Conservation (phyloP, 345 rosid genomes). For the Pugionium dolabratum region DNA sequence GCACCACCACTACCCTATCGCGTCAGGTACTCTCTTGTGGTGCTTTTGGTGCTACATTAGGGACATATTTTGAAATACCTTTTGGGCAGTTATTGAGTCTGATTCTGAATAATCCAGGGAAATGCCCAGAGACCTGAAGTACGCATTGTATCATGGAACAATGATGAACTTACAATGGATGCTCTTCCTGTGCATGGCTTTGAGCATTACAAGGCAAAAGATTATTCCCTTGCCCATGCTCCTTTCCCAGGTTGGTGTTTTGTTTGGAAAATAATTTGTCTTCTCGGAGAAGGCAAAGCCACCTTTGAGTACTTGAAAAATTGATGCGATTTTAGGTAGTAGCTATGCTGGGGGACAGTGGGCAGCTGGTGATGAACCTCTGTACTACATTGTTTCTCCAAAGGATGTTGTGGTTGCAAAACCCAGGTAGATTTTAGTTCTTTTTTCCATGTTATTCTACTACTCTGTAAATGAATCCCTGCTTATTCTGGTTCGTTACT, state of each 20-base stretch:
- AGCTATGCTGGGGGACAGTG: conserved; percentile 99
- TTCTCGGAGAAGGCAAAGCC: conserved; percentile 26
- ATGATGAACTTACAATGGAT: conserved; percentile 97
- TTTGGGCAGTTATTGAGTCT: conserved; percentile 28
- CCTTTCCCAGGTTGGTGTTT: conserved; percentile 85
- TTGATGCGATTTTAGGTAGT: conserved; percentile 64
- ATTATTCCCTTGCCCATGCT: conserved; percentile 94
- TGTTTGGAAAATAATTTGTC: conserved; percentile 24
- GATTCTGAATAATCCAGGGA: conserved; percentile 56
- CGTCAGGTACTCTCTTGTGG: conserved; percentile 70
- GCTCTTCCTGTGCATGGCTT: conserved; percentile 95
- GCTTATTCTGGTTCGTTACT: conserved; percentile 30
- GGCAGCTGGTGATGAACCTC: conserved; percentile 99
- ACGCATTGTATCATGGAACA: conserved; percentile 88
- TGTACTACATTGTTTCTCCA: conserved; percentile 90
- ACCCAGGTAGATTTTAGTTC: conserved; percentile 65
- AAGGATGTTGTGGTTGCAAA: conserved; percentile 99
- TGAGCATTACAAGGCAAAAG: conserved; percentile 97
- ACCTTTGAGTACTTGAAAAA: conserved; percentile 25
- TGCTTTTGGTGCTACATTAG: conserved; percentile 10
- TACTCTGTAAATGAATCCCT: conserved; percentile 12
- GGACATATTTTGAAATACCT: conserved; percentile 18
- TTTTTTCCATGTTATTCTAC: conserved; percentile 24
- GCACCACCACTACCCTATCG: conserved; percentile 58
- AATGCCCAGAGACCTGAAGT: conserved; percentile 98